Percentiles rank a stretch among this genome's conserved stretches.
Evolutionary conservation across 805 yeast genomes (phyloP).

Genomic region (Candida fluviatilis): DNA sequence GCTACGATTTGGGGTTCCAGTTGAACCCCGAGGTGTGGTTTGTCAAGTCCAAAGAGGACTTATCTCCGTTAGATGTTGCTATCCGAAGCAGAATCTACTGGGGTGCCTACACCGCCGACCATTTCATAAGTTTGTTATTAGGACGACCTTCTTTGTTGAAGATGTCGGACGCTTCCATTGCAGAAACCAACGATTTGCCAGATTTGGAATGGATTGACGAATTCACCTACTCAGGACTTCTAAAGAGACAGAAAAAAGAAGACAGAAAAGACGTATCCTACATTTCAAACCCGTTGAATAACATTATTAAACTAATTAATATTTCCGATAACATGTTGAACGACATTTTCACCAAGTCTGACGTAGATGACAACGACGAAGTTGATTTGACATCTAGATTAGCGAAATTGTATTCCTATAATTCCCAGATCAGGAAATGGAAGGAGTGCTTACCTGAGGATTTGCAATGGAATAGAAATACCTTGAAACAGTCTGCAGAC

Average conservation of each 20-base stretch:
- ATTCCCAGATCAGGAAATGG: constrained; percentile 51
- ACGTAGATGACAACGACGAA: constrained; percentile 29
- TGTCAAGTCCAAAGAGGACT: constrained; percentile 29
- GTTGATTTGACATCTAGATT: constrained; percentile 38
- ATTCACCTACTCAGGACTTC: constrained; percentile 35
- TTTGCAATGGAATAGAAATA: constrained; percentile 44
- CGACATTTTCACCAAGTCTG: constrained; percentile 40
- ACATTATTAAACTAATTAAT: constrained; percentile 38
- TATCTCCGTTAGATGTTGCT: constrained; percentile 48
- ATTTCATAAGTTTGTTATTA: constrained; percentile 52
- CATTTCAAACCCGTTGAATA: constrained; percentile 41
- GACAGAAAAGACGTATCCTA: constrained; percentile 19
- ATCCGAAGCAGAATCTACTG: constrained; percentile 60
- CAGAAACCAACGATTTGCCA: constrained; percentile 56
- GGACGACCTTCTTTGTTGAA: constrained; percentile 58
- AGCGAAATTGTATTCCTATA: constrained; percentile 41
- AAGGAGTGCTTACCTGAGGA: constrained; percentile 44
- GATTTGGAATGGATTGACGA: constrained; percentile 63
- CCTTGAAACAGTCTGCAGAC: constrained; percentile 39
- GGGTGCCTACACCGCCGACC: constrained; percentile 66
- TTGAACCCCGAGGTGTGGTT: constrained; percentile 60
- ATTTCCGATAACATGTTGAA: constrained; percentile 43
- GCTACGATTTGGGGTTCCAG: constrained; percentile 62
- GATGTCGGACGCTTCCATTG: constrained; percentile 55
- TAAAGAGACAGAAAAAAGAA: constrained; percentile 12